Evolutionary conservation across 306 rosid genomes (phyloP).

Genomic region (Acacia acuminata): DNA sequence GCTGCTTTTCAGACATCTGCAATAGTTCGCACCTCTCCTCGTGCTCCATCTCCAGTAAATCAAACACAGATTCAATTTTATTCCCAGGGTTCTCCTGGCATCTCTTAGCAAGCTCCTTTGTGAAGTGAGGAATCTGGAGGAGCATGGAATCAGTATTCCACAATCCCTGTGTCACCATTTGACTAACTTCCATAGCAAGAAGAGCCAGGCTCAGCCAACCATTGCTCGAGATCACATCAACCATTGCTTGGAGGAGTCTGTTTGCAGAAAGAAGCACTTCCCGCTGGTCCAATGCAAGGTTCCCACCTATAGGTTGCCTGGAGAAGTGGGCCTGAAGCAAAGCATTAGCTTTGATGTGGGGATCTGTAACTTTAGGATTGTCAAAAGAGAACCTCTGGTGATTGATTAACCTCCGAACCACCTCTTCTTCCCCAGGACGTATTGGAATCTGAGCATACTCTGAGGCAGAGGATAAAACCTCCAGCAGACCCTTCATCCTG

Average conservation of each 20-base stretch:
- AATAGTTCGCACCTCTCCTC: slow-evolving; percentile 76
- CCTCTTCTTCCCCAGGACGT: slow-evolving; percentile 94
- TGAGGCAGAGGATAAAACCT: slow-evolving; percentile 80
- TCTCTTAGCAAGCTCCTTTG: slow-evolving; percentile 82
- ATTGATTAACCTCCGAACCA: slow-evolving; percentile 73
- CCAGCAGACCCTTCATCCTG: slow-evolving; percentile 92
- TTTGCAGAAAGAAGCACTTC: slow-evolving; percentile 85
- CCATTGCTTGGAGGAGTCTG: slow-evolving; percentile 90
- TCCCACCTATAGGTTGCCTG: slow-evolving; percentile 81
- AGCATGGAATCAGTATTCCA: slow-evolving; percentile 97
- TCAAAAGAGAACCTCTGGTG: slow-evolving; percentile 92
- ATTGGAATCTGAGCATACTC: slow-evolving; percentile 87
- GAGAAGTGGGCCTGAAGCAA: slow-evolving; percentile 94
- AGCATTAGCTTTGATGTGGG: slow-evolving; percentile 84
- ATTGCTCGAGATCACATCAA: slow-evolving; percentile 88
- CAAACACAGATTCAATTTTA: slow-evolving; percentile 77
- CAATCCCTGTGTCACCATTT: slow-evolving; percentile 93
- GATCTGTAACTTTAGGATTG: slow-evolving; percentile 77
- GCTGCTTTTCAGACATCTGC: slow-evolving; percentile 66
- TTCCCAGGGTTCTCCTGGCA: slow-evolving; percentile 73
- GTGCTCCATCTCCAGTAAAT: slow-evolving; percentile 90
- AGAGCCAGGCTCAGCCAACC: slow-evolving; percentile 90
- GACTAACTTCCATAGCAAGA: slow-evolving; percentile 94
- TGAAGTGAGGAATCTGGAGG: slow-evolving; percentile 89
- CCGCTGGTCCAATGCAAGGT: slow-evolving; percentile 80